Percentiles rank a stretch among this genome's conserved stretches.
Conservation (phyloP, 805 yeast species). For the Starmera amethionina region DNA sequence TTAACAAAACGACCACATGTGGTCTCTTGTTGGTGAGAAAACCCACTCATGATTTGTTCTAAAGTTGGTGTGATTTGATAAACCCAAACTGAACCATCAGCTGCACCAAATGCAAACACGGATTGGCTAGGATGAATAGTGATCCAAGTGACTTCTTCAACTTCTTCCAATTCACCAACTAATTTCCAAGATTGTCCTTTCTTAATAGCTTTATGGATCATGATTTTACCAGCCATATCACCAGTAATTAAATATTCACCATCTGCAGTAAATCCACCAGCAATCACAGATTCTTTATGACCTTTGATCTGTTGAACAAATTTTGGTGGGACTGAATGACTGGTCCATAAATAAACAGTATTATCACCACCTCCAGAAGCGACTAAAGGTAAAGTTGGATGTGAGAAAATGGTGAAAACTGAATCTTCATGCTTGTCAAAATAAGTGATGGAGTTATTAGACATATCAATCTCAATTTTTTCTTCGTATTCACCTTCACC, state of each 20-base stretch:
- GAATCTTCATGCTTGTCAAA: slow-evolving; percentile 90
- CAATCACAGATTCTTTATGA: slow-evolving; percentile 80
- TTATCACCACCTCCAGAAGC: slow-evolving; percentile 96
- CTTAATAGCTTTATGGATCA: slow-evolving; percentile 59
- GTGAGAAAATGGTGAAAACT: slow-evolving; percentile 69
- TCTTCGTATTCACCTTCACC: slow-evolving; percentile 29
- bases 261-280: slow-evolving; percentile 75
- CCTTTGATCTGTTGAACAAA: slow-evolving; percentile 69
- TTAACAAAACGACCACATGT: slow-evolving; percentile 72
- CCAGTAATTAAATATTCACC: slow-evolving; percentile 81
- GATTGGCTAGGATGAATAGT: slow-evolving; percentile 68
- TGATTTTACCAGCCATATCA: slow-evolving; percentile 87
- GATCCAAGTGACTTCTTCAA: slow-evolving; percentile 85
- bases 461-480: slow-evolving; percentile 69
- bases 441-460: slow-evolving; percentile 82
- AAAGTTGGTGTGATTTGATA: slow-evolving; percentile 59
- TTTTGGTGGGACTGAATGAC: slow-evolving; percentile 77
- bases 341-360: slow-evolving; percentile 84
- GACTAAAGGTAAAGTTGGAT: slow-evolving; percentile 77
- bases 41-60: slow-evolving; percentile 69
- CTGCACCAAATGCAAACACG: slow-evolving; percentile 85
- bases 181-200: slow-evolving; percentile 80
- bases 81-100: slow-evolving; percentile 92
- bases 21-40: slow-evolving; percentile 72
- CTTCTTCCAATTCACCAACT: slow-evolving; percentile 67